Evolutionary conservation across 2,329 filamentous ascomycete species (phyloP), one percentile per base, ranked within the genome.

Genomic region (Shiraia sp.): DNA sequence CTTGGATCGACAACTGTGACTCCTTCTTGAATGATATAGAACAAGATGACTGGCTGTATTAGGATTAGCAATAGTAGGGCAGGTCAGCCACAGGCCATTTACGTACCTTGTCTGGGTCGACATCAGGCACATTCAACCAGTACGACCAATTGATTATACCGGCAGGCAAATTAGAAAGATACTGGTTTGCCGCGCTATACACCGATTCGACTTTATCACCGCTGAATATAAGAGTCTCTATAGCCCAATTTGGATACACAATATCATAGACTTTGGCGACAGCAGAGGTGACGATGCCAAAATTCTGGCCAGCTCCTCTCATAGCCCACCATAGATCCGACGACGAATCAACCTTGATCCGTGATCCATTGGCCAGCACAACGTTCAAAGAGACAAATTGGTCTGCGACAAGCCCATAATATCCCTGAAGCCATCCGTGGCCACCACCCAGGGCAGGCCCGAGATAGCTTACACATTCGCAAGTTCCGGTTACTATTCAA

Each of bases 311-410:
- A 2, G 79, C 80, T 4, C 80, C 80, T 34, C 71, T 69, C 50
- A 83, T 70, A 1, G 70, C 80, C 79, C 79, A 83, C 57, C 72
- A 82, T 7, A 83, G 70, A 25, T 82, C 79, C 0, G 74, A 72
- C 6, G 65, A 62, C 2, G 36, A 23, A n/a, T 64, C 57, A 40
- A 72, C 58, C 1, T 77, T 61, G 0, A 66, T 73, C 6, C 60
- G 44, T 8, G 58, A 69, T 10, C 79, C 79, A 45, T 79, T 63
- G 4, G 78, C 76, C 1, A 80, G 68, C 0, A 81, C 78, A 1
- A 82, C 53, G 15, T 77, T 72, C 63, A 78, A 63, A 0, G 74
- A 76, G n/a, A 79, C 43, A 25, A 81, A 72, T 36, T 82, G 74
- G 47, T 83, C 81, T 0, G 74, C 61, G 2, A 79, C 63, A 2